Percentiles rank a stretch among this genome's conserved stretches.
phyloP scores from a whole-genome alignment of 129 eudicot species.

The Artemisia tridentata region DNA sequence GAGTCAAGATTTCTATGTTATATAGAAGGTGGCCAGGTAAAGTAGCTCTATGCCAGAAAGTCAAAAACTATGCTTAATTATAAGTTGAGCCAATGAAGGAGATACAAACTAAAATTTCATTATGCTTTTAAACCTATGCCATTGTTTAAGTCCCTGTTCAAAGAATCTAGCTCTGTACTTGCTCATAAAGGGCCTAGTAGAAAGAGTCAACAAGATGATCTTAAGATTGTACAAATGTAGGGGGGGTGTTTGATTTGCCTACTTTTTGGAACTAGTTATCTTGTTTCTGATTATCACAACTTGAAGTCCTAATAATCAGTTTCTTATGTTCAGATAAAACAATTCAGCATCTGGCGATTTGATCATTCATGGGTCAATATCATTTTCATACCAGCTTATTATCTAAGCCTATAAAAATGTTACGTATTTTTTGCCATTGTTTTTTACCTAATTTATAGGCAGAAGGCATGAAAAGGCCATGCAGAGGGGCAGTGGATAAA shows the following conservation, averaged over 20 bases:
- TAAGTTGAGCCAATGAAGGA: not conserved
- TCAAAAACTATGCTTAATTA: constrained; percentile 8
- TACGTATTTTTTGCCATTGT: not conserved
- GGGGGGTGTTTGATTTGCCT: not conserved
- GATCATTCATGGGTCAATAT: not conserved
- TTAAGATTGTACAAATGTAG: not conserved
- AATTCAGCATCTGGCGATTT: not conserved
- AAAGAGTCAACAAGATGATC: not conserved
- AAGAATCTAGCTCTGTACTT: not conserved
- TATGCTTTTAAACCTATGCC: constrained; percentile 1
- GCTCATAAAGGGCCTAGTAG: not conserved
- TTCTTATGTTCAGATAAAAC: not conserved
- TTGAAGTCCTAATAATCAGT: not conserved
- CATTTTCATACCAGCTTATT: not conserved
- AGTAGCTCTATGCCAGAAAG: constrained; percentile 8
- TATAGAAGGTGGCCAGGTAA: constrained; percentile 97
- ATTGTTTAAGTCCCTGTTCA: not conserved
- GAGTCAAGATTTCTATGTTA: constrained; percentile 76
- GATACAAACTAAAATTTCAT: not conserved
- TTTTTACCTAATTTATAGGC: constrained; percentile 34
- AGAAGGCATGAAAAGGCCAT: constrained; percentile 78
- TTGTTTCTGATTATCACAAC: not conserved
- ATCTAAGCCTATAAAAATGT: not conserved
- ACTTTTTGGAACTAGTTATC: not conserved
- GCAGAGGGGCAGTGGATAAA: constrained; percentile 75